A percentile compares a stretch with the other conserved stretches of the same genome.
These are phyloP conservation scores for Diplodia corticola DNA, from an alignment of 2,329 filamentous ascomycete genomes.

Conservation along the genomic window DNA sequence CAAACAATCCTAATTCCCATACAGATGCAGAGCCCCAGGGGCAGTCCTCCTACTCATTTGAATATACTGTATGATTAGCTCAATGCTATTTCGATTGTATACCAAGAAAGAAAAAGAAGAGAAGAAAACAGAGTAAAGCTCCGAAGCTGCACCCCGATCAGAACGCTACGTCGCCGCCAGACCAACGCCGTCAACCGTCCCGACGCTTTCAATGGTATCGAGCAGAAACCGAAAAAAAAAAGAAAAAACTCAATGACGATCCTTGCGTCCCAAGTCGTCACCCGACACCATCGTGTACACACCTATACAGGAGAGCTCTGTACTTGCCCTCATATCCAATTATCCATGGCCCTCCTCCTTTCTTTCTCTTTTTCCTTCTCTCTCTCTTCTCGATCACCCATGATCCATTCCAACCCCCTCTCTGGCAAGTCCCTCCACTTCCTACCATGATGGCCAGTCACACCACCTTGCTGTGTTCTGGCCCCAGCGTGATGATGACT, in stretches of 20 bases:
- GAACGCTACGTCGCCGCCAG: not conserved
- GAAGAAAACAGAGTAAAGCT: not conserved
- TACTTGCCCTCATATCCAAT: conserved; percentile 4
- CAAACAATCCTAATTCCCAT: not conserved
- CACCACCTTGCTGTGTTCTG: not conserved
- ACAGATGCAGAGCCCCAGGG: not conserved
- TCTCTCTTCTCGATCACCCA: conserved; percentile 29
- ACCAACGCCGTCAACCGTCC: not conserved
- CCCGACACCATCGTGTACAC: not conserved
- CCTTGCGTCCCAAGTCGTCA: not conserved
- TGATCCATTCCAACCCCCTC: conserved; percentile 39
- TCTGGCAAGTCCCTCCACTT: conserved; percentile 24
- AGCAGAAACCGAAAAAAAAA: not conserved
- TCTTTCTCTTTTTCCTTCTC: conserved; percentile 29
- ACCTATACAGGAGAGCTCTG: not conserved
- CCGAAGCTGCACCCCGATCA: not conserved
- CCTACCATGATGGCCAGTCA: not conserved
- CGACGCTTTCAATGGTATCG: not conserved
- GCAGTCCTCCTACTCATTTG: not conserved
- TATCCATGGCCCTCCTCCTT: conserved; percentile 16
- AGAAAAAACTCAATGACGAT: not conserved
- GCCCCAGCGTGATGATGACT: not conserved
- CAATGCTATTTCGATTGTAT: not conserved
- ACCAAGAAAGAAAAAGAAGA: not conserved
- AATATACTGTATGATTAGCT: not conserved